Conservation (phyloP, 139 green algal species). For the Coccomyxa sp. region DNA sequence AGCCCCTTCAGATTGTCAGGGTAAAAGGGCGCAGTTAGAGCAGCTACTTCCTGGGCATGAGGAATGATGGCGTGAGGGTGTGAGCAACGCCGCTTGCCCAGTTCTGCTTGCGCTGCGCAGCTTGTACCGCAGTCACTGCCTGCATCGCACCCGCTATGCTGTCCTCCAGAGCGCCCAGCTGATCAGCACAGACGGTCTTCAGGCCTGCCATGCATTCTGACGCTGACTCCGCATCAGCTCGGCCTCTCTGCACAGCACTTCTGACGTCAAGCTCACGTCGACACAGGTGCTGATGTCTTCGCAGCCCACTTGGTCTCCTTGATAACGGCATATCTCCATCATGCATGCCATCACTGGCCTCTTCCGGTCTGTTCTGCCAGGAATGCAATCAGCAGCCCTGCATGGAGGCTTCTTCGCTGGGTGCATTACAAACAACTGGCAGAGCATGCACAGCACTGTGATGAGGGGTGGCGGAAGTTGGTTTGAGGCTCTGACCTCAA, state of each 20-base stretch:
- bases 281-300: background rate
- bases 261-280: background rate
- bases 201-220: background rate
- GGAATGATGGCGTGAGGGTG: too few relatives aligned
- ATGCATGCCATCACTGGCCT: background rate
- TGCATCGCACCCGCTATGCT: background rate
- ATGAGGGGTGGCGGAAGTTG: too few relatives aligned
- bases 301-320: background rate
- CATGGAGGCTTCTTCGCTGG: too few relatives aligned
- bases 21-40: too few relatives aligned
- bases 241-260: background rate
- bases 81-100: too few relatives aligned
- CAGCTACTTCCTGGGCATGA: too few relatives aligned
- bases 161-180: background rate
- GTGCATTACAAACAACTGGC: too few relatives aligned
- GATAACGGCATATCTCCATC: too few relatives aligned
- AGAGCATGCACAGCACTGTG: too few relatives aligned
- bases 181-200: background rate
- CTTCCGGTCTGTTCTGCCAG: background rate
- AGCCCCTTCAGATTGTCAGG: too few relatives aligned
- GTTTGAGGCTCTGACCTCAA: background rate
- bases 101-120: too few relatives aligned
- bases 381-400: too few relatives aligned
- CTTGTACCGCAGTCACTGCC: background rate
- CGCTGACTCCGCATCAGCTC: background rate